Evolutionary conservation across 495 filamentous ascomycete genomes (phyloP).

Genomic region (Cercophora sp.): DNA sequence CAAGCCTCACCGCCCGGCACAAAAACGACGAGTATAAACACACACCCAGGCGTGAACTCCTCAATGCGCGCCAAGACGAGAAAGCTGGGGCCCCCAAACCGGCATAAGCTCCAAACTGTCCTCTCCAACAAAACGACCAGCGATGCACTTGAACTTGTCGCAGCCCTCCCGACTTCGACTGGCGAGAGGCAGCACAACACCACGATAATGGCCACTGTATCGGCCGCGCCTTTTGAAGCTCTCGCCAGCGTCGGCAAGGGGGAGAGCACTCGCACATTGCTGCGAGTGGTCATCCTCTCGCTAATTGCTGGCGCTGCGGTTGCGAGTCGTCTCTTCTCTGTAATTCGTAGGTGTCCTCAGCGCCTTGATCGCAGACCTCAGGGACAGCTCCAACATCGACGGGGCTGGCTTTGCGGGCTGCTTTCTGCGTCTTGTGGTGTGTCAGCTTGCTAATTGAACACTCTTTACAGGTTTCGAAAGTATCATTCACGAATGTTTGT

Average conservation of each 20-base stretch:
- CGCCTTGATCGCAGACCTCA: not conserved
- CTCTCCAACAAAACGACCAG: constrained; percentile 31
- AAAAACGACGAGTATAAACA: constrained; percentile 18
- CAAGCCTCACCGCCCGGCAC: constrained; percentile 16
- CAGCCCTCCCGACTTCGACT: constrained; percentile 22
- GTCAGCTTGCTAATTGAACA: constrained; percentile 31
- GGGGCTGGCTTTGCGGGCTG: not conserved
- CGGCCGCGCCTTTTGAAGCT: constrained; percentile 33
- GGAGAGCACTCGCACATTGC: constrained; percentile 73
- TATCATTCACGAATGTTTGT: constrained; percentile 98
- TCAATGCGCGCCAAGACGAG: constrained; percentile 25
- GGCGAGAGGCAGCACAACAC: constrained; percentile 31
- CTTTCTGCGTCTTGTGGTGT: not conserved
- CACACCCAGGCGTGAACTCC: constrained; percentile 8
- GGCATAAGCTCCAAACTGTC: constrained; percentile 43
- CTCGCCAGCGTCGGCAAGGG: constrained; percentile 44
- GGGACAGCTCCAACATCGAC: not conserved
- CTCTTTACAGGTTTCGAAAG: constrained; percentile 81
- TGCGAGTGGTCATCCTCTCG: constrained; percentile 87
- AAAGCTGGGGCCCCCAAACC: constrained; percentile 15
- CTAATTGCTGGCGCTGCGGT: constrained; percentile 91
- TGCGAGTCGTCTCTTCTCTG: constrained; percentile 93
- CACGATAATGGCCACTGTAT: constrained; percentile 32
- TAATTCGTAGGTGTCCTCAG: constrained; percentile 71
- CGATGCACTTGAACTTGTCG: constrained; percentile 20